Evolutionary conservation across 805 yeast species (phyloP), one percentile per base, ranked within the genome.

Genomic region (Saturnispora hagleri): DNA sequence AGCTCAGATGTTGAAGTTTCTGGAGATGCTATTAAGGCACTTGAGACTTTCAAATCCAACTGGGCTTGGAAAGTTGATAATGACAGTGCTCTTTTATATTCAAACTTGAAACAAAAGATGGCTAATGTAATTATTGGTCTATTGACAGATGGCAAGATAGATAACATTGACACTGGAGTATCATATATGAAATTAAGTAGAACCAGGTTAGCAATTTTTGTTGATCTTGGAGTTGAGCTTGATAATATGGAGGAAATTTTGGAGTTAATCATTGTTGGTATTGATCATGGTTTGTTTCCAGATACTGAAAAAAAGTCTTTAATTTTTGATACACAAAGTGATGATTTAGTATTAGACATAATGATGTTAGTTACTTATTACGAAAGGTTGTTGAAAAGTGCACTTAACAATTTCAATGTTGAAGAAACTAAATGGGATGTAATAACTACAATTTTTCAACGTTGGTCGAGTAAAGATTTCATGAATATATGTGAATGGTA

Each of bases 301-400:
- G 31, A 58, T 7, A 51, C 55, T 18, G 51, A 58, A 3, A 49
- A 48, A 12, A 46, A 47, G 7, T 41, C 45, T 8, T 13, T 41
- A 3, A 41, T 44, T 2, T 28, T 63, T 40, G 40, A 38, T 17
- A 3, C 31, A 8, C 44, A 24, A 9, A 38, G 43, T 26, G 35
- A 20, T 15, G 49, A 49, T 3, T 47, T 62, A 5, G 7, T 62
- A 13, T 15, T 43, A 13, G 27, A 59, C 13, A 42, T 66, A 4
- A 33, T 66, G 46, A 58, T 60, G 47, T 27, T 63, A 35, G 38
- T 63, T 12, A 50, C 57, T 8, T 52, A 53, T 34, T 59, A 64
- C 49, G 57, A 55, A 20, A 55, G 54, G 24, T 44, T 60, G 18
- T 42, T 66, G 20, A 41, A 53, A 10, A 55, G 62, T 48, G 53